A percentile compares a stretch with the other conserved stretches of the same genome.
Conservation (phyloP, 2,329 filamentous ascomycete genomes). For the Exophiala spinifera region DNA sequence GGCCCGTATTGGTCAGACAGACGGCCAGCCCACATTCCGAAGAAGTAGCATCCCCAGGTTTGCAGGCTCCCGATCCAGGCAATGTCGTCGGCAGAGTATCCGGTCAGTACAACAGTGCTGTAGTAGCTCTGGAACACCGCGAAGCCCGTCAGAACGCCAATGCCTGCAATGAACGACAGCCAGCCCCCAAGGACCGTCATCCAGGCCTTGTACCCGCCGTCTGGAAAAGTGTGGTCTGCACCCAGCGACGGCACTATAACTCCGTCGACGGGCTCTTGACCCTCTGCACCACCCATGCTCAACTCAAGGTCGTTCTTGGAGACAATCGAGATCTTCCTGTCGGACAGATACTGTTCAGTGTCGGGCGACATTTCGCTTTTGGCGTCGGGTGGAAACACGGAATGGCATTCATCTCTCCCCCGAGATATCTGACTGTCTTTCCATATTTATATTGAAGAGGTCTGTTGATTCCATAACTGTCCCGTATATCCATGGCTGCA, state of each 20-base stretch:
- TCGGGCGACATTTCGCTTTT: no score
- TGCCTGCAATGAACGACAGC: neutral
- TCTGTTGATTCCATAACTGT: no score
- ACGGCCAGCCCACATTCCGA: conserved; percentile 4
- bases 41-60: conserved; percentile 17
- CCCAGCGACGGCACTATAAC: neutral
- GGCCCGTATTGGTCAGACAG: no score
- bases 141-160: conserved; percentile 52
- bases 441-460: no score
- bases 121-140: conserved; percentile 55
- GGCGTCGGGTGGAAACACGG: no score
- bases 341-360: no score
- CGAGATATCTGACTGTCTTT: no score
- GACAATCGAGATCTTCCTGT: no score
- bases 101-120: conserved; percentile 40
- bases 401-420: no score
- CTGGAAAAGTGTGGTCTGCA: neutral
- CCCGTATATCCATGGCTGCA: no score
- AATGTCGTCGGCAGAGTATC: neutral
- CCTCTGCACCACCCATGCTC: neutral
- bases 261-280: neutral
- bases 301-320: neutral
- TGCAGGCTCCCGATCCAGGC: conserved; percentile 8
- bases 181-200: neutral
- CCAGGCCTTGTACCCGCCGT: neutral